Conservation (phyloP, 116 monocot genomes). For the Trichopus zeylanicus region DNA sequence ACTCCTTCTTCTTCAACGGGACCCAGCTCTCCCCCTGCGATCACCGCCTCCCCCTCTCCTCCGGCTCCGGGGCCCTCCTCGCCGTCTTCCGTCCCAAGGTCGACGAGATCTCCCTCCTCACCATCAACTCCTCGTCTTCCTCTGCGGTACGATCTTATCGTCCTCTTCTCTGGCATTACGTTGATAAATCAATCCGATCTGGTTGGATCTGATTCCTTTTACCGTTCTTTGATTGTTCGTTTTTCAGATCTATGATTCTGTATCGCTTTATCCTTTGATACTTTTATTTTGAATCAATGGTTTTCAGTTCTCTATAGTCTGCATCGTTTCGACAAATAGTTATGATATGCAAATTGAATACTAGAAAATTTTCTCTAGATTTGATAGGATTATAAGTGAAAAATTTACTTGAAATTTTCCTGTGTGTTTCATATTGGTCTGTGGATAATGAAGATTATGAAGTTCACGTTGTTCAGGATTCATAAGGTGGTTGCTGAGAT, state of each 20-base stretch:
- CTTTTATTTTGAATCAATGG: background rate
- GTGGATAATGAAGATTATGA: background rate
- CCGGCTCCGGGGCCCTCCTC: conserved; percentile 30
- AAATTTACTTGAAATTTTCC: background rate
- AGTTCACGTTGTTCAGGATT: background rate
- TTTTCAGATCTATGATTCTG: background rate
- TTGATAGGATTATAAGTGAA: background rate
- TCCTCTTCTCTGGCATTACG: too few species aligned
- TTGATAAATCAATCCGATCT: too few species aligned
- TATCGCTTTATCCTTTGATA: background rate
- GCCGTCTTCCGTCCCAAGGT: conserved; percentile 82
- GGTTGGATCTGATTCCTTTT: background rate
- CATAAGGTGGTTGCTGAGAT: background rate
- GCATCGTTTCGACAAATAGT: too few species aligned
- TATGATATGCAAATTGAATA: background rate
- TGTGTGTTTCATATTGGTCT: background rate
- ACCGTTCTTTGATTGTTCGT: background rate
- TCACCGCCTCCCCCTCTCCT: conserved; percentile 46
- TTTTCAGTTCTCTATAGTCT: background rate
- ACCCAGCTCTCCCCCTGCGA: conserved; percentile 91
- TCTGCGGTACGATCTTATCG: conserved; percentile 13
- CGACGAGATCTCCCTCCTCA: conserved; percentile 91
- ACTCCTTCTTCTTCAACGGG: conserved; percentile 46
- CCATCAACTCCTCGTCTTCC: conserved; percentile 56
- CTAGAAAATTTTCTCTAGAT: background rate